Conservation (phyloP, 192 early-diverging fungal species). For the Umbelopsis sp. region DNA sequence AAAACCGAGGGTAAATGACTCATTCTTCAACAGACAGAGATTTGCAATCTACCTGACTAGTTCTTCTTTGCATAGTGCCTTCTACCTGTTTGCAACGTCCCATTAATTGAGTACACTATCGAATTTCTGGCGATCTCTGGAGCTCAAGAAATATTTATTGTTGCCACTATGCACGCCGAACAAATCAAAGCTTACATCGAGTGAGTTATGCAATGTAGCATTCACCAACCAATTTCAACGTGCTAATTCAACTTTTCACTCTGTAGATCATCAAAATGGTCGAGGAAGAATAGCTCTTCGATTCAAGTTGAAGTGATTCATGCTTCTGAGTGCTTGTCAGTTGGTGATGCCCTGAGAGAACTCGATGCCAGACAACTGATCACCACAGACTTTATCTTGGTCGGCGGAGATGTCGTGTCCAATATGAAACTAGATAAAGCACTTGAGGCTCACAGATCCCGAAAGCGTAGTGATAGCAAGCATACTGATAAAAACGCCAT, state of each 20-base stretch:
- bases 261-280: slow-evolving; percentile 71
- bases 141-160: slow-evolving; percentile 83
- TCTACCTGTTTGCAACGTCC: slow-evolving; percentile 93
- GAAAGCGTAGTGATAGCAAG: slow-evolving; percentile 44
- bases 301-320: slow-evolving; percentile 74
- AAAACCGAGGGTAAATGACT: slow-evolving; percentile 68
- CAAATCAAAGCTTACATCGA: slow-evolving; percentile 82
- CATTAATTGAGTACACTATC: slow-evolving; percentile 95
- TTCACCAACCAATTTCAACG: neutral
- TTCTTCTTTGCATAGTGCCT: slow-evolving; percentile 64
- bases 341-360: slow-evolving; percentile 93
- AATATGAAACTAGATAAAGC: slow-evolving; percentile 81
- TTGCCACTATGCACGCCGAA: slow-evolving; percentile 84
- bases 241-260: neutral
- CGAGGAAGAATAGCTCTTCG: slow-evolving; percentile 53
- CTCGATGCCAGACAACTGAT: slow-evolving; percentile 81
- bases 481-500: slow-evolving; percentile 79
- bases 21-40: neutral
- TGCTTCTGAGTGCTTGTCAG: slow-evolving; percentile 70
- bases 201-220: slow-evolving; percentile 44
- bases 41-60: neutral
- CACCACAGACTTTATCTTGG: slow-evolving; percentile 88
- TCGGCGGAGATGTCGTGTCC: slow-evolving; percentile 86
- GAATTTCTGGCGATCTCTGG: slow-evolving; percentile 88
- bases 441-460: slow-evolving; percentile 80